phyloP scores from a whole-genome alignment of 176 grass and related monocot genomes.

The Metroxylon sagu region DNA sequence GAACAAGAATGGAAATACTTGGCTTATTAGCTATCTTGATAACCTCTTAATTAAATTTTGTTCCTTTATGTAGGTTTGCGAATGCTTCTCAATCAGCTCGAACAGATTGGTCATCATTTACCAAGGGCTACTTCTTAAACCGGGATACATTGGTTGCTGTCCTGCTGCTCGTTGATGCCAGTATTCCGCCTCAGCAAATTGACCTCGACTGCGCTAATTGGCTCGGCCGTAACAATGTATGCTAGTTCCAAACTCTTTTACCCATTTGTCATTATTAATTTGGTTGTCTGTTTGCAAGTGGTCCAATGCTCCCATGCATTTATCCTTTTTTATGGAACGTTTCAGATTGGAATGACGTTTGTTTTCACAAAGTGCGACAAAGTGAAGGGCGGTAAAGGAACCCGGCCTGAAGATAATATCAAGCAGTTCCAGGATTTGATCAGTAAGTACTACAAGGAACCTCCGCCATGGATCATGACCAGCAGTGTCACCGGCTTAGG shows the following conservation, averaged over 20 bases:
- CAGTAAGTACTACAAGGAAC: conserved; percentile 46
- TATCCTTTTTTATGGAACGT: conserved; percentile 1
- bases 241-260: background rate
- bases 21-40: background rate
- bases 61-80: conserved; percentile 53
- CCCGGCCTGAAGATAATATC: conserved; percentile 69
- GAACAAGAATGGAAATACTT: background rate
- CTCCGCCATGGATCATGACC: conserved; percentile 96
- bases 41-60: background rate
- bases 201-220: conserved; percentile 94
- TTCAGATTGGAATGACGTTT: conserved; percentile 83
- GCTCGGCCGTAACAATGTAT: conserved; percentile 92
- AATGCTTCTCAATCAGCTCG: conserved; percentile 58
- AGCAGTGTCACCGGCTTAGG: conserved; percentile 69
- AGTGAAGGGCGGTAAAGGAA: conserved; percentile 66
- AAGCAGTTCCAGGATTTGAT: conserved; percentile 74
- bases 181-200: conserved; percentile 75
- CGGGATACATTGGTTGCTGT: conserved; percentile 69
- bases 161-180: conserved; percentile 84
- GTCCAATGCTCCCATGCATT: background rate
- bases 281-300: no score
- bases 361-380: conserved; percentile 99
- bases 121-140: conserved; percentile 91
- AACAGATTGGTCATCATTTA: conserved; percentile 92
- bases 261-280: no score